Evolutionary conservation across 2,329 filamentous ascomycete genomes (phyloP).

Genomic region (Hypomyces rosellus): DNA sequence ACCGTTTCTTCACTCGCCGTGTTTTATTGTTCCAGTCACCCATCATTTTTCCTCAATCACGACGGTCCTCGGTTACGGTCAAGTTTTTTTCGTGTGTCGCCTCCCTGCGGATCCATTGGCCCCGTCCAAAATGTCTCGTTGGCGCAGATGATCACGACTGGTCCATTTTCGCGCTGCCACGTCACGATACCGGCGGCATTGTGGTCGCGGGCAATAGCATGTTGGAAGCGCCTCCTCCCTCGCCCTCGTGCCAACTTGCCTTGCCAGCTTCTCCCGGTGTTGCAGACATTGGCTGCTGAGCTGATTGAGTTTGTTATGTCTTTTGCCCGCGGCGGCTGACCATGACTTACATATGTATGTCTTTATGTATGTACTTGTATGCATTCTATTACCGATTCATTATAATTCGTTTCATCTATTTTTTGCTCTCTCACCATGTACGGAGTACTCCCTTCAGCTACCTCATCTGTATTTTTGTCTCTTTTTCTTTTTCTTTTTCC

Average conservation of each 20-base stretch:
- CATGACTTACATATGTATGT: not conserved
- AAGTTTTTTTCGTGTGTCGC: not conserved
- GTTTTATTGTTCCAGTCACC: not conserved
- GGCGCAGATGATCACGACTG: slow-evolving; percentile 10
- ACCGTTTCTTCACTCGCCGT: slow-evolving; percentile 9
- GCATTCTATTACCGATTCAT: too few relatives aligned
- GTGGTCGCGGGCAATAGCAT: not conserved
- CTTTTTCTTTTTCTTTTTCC: too few relatives aligned
- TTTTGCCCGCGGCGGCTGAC: too few relatives aligned
- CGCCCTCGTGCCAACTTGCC: not conserved
- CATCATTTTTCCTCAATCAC: slow-evolving; percentile 2
- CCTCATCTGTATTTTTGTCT: too few relatives aligned
- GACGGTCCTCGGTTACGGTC: too few relatives aligned
- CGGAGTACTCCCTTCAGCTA: too few relatives aligned
- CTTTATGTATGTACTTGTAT: too few relatives aligned
- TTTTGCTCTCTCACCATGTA: too few relatives aligned
- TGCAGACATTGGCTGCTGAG: too few relatives aligned
- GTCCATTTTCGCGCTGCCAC: slow-evolving; percentile 8
- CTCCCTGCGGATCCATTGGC: slow-evolving; percentile 6
- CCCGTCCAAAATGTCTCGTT: slow-evolving; percentile 1
- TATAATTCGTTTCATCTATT: too few relatives aligned
- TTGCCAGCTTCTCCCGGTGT: too few relatives aligned
- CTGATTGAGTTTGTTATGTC: too few relatives aligned
- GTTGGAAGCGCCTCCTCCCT: not conserved
- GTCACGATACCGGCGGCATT: slow-evolving; percentile 5